Conservation (phyloP, 352 stramenopile genomes). For the Phytopythium sindhum region DNA sequence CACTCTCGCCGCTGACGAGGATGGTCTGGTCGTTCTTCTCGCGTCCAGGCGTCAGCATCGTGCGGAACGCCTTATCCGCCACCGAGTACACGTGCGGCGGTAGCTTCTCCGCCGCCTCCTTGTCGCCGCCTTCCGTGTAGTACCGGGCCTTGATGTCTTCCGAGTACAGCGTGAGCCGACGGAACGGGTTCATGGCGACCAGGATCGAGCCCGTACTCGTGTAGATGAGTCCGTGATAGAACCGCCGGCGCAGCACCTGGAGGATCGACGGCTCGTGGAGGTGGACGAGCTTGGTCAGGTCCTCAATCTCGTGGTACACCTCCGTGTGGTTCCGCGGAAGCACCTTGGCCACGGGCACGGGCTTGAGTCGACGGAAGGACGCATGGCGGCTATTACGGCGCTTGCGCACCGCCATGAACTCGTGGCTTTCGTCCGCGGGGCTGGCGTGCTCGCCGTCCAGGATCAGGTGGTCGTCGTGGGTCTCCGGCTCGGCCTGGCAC, state of each 20-base stretch:
- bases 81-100: slow-evolving; percentile 86
- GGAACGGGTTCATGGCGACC: slow-evolving; percentile 84
- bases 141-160: slow-evolving; percentile 69
- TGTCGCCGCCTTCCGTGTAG: slow-evolving; percentile 51
- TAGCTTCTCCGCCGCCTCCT: slow-evolving; percentile 50
- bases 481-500: slow-evolving; percentile 52
- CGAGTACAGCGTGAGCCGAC: slow-evolving; percentile 65
- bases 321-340: slow-evolving; percentile 57
- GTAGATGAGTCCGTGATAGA: slow-evolving; percentile 87
- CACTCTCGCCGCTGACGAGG: slow-evolving; percentile 94
- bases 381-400: slow-evolving; percentile 48
- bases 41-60: slow-evolving; percentile 57
- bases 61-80: slow-evolving; percentile 81
- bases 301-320: slow-evolving; percentile 69
- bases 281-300: slow-evolving; percentile 90
- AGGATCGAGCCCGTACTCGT: slow-evolving; percentile 86
- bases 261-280: slow-evolving; percentile 90
- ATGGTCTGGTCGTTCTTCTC: slow-evolving; percentile 90
- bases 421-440: slow-evolving; percentile 22
- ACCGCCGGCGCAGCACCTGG: slow-evolving; percentile 75
- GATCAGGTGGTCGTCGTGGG: slow-evolving; percentile 29
- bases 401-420: slow-evolving; percentile 44
- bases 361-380: slow-evolving; percentile 32
- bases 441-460: slow-evolving; percentile 19
- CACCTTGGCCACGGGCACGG: slow-evolving; percentile 40